Conservation (phyloP, 179 eudicot species). For the Nepenthes alata region DNA sequence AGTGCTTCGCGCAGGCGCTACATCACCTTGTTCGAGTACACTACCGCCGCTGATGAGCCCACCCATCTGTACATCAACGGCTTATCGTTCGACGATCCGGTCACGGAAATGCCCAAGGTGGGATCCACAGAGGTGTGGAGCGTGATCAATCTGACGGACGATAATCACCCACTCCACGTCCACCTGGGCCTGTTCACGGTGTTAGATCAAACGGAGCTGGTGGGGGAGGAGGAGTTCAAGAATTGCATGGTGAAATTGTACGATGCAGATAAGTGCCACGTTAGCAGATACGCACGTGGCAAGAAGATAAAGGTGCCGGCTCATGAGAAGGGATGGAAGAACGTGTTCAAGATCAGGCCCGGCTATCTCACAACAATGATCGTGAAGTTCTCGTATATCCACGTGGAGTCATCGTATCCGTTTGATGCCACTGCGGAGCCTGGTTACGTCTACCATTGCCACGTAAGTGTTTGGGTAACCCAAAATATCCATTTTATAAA, state of each 20-base stretch:
- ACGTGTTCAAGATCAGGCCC: constrained; percentile 73
- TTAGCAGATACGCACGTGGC: constrained; percentile 43
- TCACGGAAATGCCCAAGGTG: constrained; percentile 56
- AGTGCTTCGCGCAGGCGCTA: constrained; percentile 36
- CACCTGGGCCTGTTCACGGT: constrained; percentile 50
- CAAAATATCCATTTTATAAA: too few relatives aligned
- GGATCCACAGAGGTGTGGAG: constrained; percentile 70
- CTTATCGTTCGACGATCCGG: constrained; percentile 45
- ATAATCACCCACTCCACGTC: constrained; percentile 74
- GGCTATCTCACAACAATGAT: constrained; percentile 57
- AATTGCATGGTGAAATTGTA: constrained; percentile 50
- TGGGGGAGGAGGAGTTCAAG: constrained; percentile 31
- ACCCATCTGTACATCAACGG: constrained; percentile 66
- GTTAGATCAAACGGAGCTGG: constrained; percentile 41
- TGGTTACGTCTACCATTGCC: constrained; percentile 87
- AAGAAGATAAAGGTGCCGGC: constrained; percentile 24
- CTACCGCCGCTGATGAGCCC: constrained; percentile 51
- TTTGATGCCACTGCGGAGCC: constrained; percentile 74
- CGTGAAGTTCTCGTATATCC: constrained; percentile 62
- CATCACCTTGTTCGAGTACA: constrained; percentile 69
- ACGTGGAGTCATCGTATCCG: constrained; percentile 37
- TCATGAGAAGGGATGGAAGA: constrained; percentile 84
- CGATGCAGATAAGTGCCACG: constrained; percentile 46
- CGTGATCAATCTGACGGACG: constrained; percentile 76
- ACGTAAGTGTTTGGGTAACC: constrained; percentile 33